phyloP scores from a whole-genome alignment of 2,329 filamentous ascomycete genomes.

The Talaromyces sp. region DNA sequence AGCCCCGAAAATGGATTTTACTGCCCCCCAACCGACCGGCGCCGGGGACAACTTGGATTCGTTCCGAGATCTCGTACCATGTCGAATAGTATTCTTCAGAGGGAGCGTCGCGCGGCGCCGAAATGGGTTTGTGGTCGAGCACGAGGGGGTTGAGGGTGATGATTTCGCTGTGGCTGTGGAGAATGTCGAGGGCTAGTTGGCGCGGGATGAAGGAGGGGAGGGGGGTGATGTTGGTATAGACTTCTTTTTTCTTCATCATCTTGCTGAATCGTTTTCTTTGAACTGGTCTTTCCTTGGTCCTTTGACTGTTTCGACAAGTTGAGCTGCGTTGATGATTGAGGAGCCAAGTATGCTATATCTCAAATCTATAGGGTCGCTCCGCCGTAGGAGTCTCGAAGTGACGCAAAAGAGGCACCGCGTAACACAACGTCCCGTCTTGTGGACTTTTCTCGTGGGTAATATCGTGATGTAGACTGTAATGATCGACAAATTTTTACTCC shows the following conservation, averaged over 20 bases:
- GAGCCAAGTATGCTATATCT: not conserved
- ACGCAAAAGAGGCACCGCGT: not conserved
- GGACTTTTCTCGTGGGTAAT: not conserved
- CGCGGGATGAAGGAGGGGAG: constrained; percentile 65
- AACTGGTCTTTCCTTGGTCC: not conserved
- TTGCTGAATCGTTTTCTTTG: too few relatives aligned
- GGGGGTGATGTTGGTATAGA: constrained; percentile 74
- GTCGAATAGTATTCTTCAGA: constrained; percentile 65
- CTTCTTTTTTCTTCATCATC: constrained; percentile 64
- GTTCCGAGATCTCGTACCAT: constrained; percentile 77
- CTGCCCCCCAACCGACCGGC: constrained; percentile 53
- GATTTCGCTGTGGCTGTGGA: constrained; percentile 75
- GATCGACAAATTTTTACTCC: not conserved
- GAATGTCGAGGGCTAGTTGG: constrained; percentile 64
- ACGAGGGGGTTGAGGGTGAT: constrained; percentile 82
- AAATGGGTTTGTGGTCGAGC: constrained; percentile 64
- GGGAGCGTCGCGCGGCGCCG: constrained; percentile 61
- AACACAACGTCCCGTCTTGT: not conserved
- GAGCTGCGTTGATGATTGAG: not conserved
- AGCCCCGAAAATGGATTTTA: constrained; percentile 70
- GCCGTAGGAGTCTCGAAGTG: not conserved
- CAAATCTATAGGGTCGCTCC: not conserved
- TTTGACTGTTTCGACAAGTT: not conserved
- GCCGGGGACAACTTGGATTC: constrained; percentile 68
- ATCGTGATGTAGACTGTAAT: not conserved